Evolutionary conservation across 805 yeast species (phyloP).

Genomic region (Wickerhamomyces ciferrii): DNA sequence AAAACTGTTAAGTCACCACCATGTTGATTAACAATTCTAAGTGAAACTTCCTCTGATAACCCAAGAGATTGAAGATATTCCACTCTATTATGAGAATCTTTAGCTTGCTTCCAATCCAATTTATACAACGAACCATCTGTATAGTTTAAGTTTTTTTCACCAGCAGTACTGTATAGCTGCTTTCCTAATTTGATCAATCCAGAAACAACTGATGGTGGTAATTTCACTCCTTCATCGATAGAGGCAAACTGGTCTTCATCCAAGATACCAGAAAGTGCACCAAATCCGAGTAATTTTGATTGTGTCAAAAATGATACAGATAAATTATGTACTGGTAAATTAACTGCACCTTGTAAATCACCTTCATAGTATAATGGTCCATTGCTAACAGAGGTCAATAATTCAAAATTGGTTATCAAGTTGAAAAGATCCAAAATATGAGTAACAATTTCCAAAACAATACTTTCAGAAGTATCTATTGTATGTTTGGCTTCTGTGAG

Average conservation of each 20-base stretch:
- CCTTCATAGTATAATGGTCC: conserved; percentile 36
- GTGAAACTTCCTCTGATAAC: conserved; percentile 24
- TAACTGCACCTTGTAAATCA: conserved; percentile 14
- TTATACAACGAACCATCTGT: conserved; percentile 32
- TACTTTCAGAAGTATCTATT: conserved; percentile 30
- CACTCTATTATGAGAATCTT: conserved; percentile 32
- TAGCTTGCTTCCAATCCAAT: conserved; percentile 30
- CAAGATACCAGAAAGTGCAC: conserved; percentile 31
- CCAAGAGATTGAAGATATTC: conserved; percentile 28
- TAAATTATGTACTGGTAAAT: conserved; percentile 11
- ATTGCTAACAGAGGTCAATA: conserved; percentile 24
- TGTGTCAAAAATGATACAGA: conserved; percentile 31
- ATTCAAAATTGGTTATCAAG: conserved; percentile 35
- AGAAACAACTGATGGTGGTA: conserved; percentile 37
- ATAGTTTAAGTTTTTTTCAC: conserved; percentile 28
- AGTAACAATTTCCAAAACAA: conserved; percentile 33
- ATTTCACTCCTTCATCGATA: conserved; percentile 18
- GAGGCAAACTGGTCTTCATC: conserved; percentile 19
- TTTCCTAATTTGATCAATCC: conserved; percentile 40
- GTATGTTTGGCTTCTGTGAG: conserved; percentile 29
- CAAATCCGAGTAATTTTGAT: conserved; percentile 33
- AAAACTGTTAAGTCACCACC: conserved; percentile 27
- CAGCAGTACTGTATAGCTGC: conserved; percentile 32
- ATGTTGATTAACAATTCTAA: conserved; percentile 22
- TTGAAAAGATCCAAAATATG: conserved; percentile 39